phyloP scores from a whole-genome alignment of 2,329 filamentous ascomycete species.

The Karstenula rhodostoma region DNA sequence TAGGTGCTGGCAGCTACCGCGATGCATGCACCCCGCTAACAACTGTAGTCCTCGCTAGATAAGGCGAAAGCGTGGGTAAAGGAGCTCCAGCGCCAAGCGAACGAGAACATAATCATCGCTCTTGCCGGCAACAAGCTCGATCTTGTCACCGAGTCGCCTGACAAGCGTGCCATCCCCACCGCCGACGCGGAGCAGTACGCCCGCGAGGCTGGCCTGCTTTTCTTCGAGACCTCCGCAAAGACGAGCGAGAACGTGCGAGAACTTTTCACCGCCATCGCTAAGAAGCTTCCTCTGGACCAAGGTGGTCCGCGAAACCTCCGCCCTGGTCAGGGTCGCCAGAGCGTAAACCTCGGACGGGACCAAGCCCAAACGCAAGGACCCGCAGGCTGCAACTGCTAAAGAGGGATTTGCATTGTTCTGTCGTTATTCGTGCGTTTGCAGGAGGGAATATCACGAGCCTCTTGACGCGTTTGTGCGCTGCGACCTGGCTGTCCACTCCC shows the following conservation, averaged over 20 bases:
- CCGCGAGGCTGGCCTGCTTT: constrained; percentile 88
- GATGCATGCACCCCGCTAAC: constrained; percentile 30
- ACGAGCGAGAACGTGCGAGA: constrained; percentile 95
- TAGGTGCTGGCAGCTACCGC: constrained; percentile 60
- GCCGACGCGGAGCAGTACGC: constrained; percentile 96
- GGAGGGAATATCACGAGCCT: background rate
- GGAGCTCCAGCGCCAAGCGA: constrained; percentile 96
- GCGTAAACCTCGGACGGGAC: constrained; percentile 73
- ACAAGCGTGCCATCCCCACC: constrained; percentile 90
- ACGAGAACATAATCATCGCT: constrained; percentile 99
- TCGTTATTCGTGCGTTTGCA: constrained; percentile 7
- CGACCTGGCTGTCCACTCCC: constrained; percentile 19
- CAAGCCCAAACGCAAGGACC: constrained; percentile 66
- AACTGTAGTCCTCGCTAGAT: constrained; percentile 83
- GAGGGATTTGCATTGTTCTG: constrained; percentile 23
- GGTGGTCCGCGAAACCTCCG: constrained; percentile 88
- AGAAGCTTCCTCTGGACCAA: constrained; percentile 96
- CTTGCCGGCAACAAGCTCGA: constrained; percentile 82
- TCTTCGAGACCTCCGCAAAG: constrained; percentile 99
- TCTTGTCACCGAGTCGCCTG: constrained; percentile 90
- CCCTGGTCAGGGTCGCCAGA: constrained; percentile 63
- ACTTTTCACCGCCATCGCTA: constrained; percentile 95
- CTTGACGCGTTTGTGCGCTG: constrained; percentile 12
- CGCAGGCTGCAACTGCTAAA: constrained; percentile 70
- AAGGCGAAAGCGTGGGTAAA: constrained; percentile 99